These are phyloP conservation scores for Puccinia hordei DNA, from an alignment of 1,284 basidiomycete genomes.

Conservation along the genomic window DNA sequence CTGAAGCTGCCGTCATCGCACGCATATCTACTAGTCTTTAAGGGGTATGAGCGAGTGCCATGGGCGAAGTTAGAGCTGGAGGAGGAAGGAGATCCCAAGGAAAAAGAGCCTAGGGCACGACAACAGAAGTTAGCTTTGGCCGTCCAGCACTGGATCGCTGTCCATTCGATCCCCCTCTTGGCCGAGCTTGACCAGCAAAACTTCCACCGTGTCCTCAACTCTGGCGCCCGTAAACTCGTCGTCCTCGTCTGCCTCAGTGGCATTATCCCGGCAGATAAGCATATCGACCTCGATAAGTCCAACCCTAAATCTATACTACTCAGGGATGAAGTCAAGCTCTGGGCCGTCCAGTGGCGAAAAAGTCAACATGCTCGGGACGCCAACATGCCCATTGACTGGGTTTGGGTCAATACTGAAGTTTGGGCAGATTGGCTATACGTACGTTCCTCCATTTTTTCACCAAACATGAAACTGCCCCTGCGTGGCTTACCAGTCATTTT, in stretches of 20 bases:
- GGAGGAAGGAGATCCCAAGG: neutral
- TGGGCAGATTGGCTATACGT: slow-evolving; percentile 45
- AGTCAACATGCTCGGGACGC: slow-evolving; percentile 38
- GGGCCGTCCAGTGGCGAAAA: slow-evolving; percentile 44
- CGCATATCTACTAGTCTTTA: slow-evolving; percentile 30
- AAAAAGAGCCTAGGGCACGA: neutral
- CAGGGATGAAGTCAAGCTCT: slow-evolving; percentile 23
- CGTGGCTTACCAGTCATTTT: neutral
- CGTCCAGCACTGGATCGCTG: slow-evolving; percentile 23
- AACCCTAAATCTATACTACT: neutral
- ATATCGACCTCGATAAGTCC: neutral
- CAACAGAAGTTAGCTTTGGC: neutral
- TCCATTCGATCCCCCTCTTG: slow-evolving; percentile 8
- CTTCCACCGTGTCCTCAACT: slow-evolving; percentile 17
- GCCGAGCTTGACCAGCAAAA: slow-evolving; percentile 8
- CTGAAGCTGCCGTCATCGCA: neutral
- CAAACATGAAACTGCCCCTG: neutral
- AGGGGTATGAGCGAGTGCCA: slow-evolving; percentile 19
- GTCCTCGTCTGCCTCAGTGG: slow-evolving; percentile 20
- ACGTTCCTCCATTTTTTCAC: neutral
- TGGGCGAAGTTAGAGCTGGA: slow-evolving; percentile 28
- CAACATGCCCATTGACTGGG: slow-evolving; percentile 32
- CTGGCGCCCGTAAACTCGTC: slow-evolving; percentile 11
- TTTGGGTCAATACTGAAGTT: slow-evolving; percentile 27
- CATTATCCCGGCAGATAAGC: neutral